Percentiles rank a stretch among this genome's conserved stretches.
Evolutionary conservation across 192 early-diverging fungal genomes (phyloP).

Genomic region (Umbelopsis sp.): DNA sequence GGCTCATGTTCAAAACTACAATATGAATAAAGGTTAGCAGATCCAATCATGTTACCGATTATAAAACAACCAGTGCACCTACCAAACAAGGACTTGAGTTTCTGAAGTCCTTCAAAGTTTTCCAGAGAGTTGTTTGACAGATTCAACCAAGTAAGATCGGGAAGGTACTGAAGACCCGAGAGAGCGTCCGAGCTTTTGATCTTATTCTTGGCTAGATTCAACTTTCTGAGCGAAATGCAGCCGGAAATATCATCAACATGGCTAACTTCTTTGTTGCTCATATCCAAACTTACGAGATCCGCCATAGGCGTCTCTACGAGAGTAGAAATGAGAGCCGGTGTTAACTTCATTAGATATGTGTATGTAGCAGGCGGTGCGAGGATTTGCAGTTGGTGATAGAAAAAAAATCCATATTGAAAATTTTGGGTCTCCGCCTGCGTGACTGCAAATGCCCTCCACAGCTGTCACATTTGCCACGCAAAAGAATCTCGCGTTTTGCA

Average conservation of each 20-base stretch:
- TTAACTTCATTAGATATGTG: constrained; percentile 6
- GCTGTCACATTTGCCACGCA: too few relatives aligned
- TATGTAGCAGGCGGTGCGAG: background rate
- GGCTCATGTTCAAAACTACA: constrained; percentile 70
- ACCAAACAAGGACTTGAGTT: constrained; percentile 65
- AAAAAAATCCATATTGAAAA: constrained; percentile 15
- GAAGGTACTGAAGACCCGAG: constrained; percentile 55
- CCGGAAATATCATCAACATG: constrained; percentile 72
- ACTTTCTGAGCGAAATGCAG: constrained; percentile 61
- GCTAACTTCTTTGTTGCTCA: constrained; percentile 57
- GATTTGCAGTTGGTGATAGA: background rate
- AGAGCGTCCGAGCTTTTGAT: constrained; percentile 55
- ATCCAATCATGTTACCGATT: background rate
- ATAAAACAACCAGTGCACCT: constrained; percentile 10
- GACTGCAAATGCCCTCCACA: too few relatives aligned
- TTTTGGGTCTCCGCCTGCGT: background rate
- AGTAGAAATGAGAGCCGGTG: constrained; percentile 3
- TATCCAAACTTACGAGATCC: constrained; percentile 7
- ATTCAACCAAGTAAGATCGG: constrained; percentile 64
- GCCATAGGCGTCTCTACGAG: constrained; percentile 17
- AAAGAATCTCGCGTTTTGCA: too few relatives aligned
- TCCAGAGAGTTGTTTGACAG: constrained; percentile 67
- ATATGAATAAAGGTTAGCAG: background rate
- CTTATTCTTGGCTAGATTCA: constrained; percentile 62
- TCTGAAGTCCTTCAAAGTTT: constrained; percentile 53